Conservation (phyloP, 2,329 filamentous ascomycete species). For the Rhynchosporium agropyri region DNA sequence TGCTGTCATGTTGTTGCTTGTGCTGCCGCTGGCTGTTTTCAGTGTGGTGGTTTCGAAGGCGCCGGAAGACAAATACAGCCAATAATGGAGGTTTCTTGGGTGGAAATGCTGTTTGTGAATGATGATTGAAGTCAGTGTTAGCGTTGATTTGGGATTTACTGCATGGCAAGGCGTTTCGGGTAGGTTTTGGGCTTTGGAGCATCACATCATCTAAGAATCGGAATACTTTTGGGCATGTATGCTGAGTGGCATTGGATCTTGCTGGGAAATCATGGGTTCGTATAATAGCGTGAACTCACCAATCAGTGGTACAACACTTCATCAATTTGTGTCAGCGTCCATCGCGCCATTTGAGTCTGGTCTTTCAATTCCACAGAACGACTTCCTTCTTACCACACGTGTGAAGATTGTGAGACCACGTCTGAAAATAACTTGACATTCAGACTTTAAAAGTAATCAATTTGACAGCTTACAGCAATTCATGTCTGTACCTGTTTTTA, state of each 20-base stretch:
- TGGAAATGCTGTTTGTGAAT: conserved; percentile 1
- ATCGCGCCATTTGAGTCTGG: no score
- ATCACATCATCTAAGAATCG: no score
- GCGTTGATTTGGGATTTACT: background rate
- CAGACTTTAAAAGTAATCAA: no score
- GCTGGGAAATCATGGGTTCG: background rate
- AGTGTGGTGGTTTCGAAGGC: conserved; percentile 11
- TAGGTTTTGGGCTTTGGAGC: background rate
- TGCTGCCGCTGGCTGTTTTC: background rate
- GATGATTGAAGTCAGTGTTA: background rate
- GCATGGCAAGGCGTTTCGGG: background rate
- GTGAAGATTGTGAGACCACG: no score
- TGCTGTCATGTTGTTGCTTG: background rate
- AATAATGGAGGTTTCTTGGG: conserved; percentile 5
- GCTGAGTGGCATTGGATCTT: background rate
- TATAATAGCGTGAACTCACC: no score
- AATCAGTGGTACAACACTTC: no score
- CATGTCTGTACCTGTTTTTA: no score
- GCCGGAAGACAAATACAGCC: background rate
- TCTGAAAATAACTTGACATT: no score
- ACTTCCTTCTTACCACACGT: no score
- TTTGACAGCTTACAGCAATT: no score
- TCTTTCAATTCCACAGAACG: no score
- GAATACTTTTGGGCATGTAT: background rate
- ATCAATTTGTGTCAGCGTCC: no score